Evolutionary conservation across 345 rosid species (phyloP), one percentile per base, ranked within the genome.

Genomic region (Boechera divaricarpa): DNA sequence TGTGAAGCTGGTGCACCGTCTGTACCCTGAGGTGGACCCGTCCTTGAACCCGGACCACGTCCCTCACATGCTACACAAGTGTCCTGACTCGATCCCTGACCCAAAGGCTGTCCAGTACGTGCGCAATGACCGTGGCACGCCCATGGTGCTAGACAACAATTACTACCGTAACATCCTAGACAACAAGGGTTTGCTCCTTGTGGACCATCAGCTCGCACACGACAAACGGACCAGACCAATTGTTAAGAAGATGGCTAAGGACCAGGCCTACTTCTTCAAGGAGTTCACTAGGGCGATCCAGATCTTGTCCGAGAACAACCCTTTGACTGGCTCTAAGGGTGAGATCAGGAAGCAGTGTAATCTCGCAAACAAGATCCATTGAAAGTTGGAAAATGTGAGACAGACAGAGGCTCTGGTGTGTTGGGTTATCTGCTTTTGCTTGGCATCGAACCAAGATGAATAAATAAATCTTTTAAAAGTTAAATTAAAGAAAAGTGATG

Each of bases 191-290:
- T 66, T 92, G 83, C 69, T 94, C 63, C 77, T 87, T 3, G 98
- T 94, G 62, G 98, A 94, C 85, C 98, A 94, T 64, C 94, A 90
- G 53, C 88, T 94, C 24, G 97, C 97, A 70, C 84, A 82, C 7
- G 97, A 90, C 87, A 92, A 87, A 86, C 79, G 88, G 63, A 94
- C 98, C 16, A 92, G 84, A 77, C 97, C 97, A 48, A 83, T 80
- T 74, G 97, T 94, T 49, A 94, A 90, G 85, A 94, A 94, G 78
- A 90, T 92, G 97, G 98, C 98, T 12, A 94, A 92, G 81, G 90
- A 87, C 79, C 93, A 94, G 67, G 88, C 83, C 67, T 94, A 92
- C 84, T 94, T 90, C 91, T 92, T 92, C 78, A 90, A 89, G 88
- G 95, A 94, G 75, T 94, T 94, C 67, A 70, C 97, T 10, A 94